Percentiles rank a stretch among this genome's conserved stretches.
phyloP scores from a whole-genome alignment of 2,329 filamentous ascomycete species.

The Chaetomium sp. region DNA sequence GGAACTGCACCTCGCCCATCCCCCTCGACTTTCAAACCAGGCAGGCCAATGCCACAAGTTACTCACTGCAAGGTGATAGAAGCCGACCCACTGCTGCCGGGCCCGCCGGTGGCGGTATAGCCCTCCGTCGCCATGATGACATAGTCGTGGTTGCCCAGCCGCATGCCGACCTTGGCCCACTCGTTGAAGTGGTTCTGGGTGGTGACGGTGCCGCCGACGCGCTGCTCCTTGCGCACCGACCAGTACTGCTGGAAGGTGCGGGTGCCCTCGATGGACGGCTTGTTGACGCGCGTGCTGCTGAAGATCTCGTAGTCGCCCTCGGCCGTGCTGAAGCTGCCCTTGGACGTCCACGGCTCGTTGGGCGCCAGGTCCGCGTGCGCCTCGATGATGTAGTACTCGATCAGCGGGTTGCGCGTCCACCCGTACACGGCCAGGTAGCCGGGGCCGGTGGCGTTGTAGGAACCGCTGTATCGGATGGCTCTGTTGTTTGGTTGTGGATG shows the following conservation, averaged over 20 bases:
- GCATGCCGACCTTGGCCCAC: constrained; percentile 53
- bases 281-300: constrained; percentile 51
- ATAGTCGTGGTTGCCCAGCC: constrained; percentile 55
- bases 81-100: constrained; percentile 36
- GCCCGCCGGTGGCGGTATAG: constrained; percentile 47
- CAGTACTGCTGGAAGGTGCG: constrained; percentile 58
- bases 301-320: constrained; percentile 57
- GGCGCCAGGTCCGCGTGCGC: constrained; percentile 53
- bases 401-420: constrained; percentile 56
- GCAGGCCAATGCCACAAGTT: no score
- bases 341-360: constrained; percentile 48
- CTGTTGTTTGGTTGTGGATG: constrained; percentile 28
- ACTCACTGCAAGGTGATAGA: constrained; percentile 21
- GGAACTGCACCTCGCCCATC: background rate
- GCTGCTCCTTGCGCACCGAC: constrained; percentile 51
- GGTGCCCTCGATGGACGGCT: constrained; percentile 57
- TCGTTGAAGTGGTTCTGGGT: constrained; percentile 56
- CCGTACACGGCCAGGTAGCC: constrained; percentile 60
- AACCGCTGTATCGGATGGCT: constrained; percentile 42
- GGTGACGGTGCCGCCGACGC: constrained; percentile 55
- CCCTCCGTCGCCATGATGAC: constrained; percentile 56
- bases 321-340: constrained; percentile 54
- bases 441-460: constrained; percentile 43
- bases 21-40: no score
- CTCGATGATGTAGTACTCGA: constrained; percentile 63